Conservation (phyloP, 495 filamentous ascomycete genomes). For the Tuber indicum region DNA sequence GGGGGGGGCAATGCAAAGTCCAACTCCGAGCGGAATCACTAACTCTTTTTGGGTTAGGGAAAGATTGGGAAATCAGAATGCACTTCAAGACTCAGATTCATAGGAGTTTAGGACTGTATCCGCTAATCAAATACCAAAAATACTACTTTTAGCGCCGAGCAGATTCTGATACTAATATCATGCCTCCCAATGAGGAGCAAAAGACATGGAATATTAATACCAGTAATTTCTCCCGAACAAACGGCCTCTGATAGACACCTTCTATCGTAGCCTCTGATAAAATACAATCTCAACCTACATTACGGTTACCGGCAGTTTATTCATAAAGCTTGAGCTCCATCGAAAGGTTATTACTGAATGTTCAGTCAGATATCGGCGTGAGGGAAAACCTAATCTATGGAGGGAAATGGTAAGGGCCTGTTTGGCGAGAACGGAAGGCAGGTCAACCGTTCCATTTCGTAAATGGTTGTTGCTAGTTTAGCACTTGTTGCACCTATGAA, state of each 20-base stretch:
- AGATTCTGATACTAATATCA: background rate
- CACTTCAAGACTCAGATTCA: background rate
- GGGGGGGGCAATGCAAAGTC: background rate
- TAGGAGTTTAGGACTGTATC: background rate
- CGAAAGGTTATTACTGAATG: too few species aligned
- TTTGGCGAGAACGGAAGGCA: too few species aligned
- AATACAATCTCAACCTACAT: too few species aligned
- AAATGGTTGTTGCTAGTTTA: too few species aligned
- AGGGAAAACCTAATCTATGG: too few species aligned
- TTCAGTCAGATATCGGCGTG: too few species aligned
- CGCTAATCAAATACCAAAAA: background rate
- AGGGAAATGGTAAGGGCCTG: slow-evolving; percentile 26
- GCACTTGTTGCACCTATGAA: too few species aligned
- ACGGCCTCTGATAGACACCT: background rate
- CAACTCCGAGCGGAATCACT: background rate
- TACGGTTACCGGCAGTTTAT: too few species aligned
- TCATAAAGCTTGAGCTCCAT: too few species aligned
- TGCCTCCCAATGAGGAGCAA: background rate
- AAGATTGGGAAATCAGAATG: background rate
- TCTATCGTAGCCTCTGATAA: background rate
- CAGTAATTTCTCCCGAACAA: background rate
- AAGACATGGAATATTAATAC: background rate
- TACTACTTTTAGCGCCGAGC: background rate
- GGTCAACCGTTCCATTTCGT: too few species aligned
- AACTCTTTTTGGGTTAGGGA: background rate